Evolutionary conservation across 2,329 filamentous ascomycete species (phyloP).

Genomic region (Immersiporthe knoxdaviesiana): DNA sequence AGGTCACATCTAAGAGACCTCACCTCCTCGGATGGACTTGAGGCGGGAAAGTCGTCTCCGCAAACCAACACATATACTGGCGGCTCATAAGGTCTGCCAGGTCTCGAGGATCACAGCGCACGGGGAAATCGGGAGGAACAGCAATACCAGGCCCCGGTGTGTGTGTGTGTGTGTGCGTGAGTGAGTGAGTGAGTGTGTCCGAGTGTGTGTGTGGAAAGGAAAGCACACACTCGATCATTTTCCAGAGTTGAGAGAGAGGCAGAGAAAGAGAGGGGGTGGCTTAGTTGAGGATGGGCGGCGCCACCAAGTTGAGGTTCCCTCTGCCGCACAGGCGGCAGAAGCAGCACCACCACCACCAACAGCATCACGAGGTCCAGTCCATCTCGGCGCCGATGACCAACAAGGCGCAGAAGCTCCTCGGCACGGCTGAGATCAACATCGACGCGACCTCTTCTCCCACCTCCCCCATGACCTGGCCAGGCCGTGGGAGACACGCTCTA

Average conservation of each 20-base stretch:
- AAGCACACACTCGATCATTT: no score
- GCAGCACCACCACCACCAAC: constrained; percentile 41
- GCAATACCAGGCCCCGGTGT: constrained; percentile 1
- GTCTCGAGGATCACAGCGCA: constrained; percentile 2
- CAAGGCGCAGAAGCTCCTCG: constrained; percentile 57
- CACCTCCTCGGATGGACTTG: constrained; percentile 24
- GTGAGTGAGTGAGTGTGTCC: no score
- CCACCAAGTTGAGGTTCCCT: constrained; percentile 52
- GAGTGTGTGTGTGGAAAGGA: no score
- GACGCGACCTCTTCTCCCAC: constrained; percentile 38
- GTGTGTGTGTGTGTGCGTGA: no score
- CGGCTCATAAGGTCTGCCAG: not conserved
- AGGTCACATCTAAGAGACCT: constrained; percentile 10
- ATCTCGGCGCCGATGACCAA: constrained; percentile 45
- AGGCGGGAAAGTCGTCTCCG: constrained; percentile 19
- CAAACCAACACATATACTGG: not conserved
- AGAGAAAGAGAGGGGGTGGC: not conserved
- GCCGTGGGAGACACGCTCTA: constrained; percentile 49
- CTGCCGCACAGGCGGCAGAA: constrained; percentile 52
- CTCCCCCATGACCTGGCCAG: constrained; percentile 32
- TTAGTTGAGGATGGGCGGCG: constrained; percentile 28
- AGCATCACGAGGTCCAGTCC: constrained; percentile 31
- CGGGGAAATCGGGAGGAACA: constrained; percentile 13
- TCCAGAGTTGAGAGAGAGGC: no score
- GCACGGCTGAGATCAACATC: constrained; percentile 49